Evolutionary conservation across 176 grass and related monocot genomes (phyloP).

Genomic region (Triticum timopheevii): DNA sequence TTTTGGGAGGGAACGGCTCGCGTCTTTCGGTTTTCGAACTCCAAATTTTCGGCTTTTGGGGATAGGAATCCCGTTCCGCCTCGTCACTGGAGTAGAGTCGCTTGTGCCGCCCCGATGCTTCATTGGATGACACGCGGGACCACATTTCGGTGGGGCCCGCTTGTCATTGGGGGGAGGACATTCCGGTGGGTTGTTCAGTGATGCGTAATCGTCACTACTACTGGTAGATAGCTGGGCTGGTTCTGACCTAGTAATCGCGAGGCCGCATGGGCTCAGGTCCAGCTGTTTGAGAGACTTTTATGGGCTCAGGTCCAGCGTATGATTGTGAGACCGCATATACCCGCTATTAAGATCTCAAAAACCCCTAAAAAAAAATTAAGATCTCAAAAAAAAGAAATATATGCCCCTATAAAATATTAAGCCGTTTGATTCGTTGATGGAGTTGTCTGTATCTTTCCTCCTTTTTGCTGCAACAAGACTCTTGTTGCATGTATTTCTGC

Average conservation of each 20-base stretch:
- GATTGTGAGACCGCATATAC: background rate
- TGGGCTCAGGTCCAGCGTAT: background rate
- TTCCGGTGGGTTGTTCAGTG: background rate
- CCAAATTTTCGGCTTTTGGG: background rate
- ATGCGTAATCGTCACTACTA: background rate
- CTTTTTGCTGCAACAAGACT: too few relatives aligned
- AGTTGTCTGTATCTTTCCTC: too few relatives aligned
- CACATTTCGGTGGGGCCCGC: background rate
- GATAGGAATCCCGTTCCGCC: background rate
- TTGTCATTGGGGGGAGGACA: background rate
- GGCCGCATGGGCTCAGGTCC: background rate
- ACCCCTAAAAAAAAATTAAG: too few relatives aligned
- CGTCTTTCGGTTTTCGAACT: background rate
- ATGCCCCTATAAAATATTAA: too few relatives aligned
- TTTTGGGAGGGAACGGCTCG: conserved; percentile 20
- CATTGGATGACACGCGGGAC: background rate
- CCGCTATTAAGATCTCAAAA: too few relatives aligned
- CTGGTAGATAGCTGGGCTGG: background rate
- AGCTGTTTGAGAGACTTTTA: background rate
- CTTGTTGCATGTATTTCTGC: too few relatives aligned
- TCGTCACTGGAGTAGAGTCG: background rate
- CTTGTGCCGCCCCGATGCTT: background rate
- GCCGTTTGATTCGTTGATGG: too few relatives aligned
- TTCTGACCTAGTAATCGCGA: background rate
- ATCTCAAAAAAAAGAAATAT: too few relatives aligned